These are phyloP conservation scores for Xylariaceae sp. DNA, from an alignment of 2,329 filamentous ascomycete genomes.

Conservation along the genomic window DNA sequence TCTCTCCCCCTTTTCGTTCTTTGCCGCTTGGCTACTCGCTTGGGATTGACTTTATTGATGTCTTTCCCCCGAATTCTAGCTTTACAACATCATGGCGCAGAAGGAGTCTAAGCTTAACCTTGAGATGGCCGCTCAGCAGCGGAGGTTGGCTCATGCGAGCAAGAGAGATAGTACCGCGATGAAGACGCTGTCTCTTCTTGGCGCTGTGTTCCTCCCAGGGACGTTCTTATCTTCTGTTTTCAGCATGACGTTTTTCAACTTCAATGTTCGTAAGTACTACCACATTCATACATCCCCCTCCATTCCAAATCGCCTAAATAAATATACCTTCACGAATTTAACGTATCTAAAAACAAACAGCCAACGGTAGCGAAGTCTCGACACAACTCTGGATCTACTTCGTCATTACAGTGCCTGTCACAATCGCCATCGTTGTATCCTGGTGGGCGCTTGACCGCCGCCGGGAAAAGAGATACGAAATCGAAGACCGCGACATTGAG, in stretches of 20 bases:
- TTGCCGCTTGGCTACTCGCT: too few species aligned
- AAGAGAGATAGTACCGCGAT: conserved; percentile 61
- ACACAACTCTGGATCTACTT: conserved; percentile 60
- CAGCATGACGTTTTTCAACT: conserved; percentile 65
- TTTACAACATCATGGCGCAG: conserved; percentile 65
- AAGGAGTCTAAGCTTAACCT: conserved; percentile 62
- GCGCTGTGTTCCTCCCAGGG: conserved; percentile 59
- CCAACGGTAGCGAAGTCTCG: conserved; percentile 42
- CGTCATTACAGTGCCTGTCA: conserved; percentile 56
- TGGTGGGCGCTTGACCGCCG: conserved; percentile 53
- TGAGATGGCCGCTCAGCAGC: conserved; percentile 58
- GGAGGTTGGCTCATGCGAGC: conserved; percentile 55
- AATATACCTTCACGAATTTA: too few species aligned
- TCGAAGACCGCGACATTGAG: conserved; percentile 51
- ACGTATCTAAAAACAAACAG: conserved; percentile 1
- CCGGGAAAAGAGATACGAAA: conserved; percentile 45
- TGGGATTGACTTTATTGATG: conserved; percentile 9
- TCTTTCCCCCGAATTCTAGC: conserved; percentile 32
- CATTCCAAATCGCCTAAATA: too few species aligned
- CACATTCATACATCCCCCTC: background rate
- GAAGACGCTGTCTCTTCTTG: conserved; percentile 62
- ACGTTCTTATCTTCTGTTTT: conserved; percentile 62
- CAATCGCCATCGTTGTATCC: conserved; percentile 48
- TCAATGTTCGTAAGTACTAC: conserved; percentile 41
- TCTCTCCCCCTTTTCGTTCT: too few species aligned